A percentile compares a stretch with the other conserved stretches of the same genome.
These are phyloP conservation scores for Centaurea solstitialis DNA, from an alignment of 129 eudicot species.

Conservation along the genomic window DNA sequence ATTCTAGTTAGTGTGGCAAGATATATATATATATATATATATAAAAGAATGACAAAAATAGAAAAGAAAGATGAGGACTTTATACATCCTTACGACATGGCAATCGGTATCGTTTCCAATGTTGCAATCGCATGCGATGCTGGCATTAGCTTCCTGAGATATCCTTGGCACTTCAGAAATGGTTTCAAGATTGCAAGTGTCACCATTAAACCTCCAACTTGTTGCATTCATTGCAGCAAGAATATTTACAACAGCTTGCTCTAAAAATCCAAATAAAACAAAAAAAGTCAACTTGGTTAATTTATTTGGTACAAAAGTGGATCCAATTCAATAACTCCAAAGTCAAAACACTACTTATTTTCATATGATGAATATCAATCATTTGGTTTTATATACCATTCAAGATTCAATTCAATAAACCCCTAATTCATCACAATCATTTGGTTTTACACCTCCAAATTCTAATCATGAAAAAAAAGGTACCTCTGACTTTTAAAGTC, in stretches of 20 bases:
- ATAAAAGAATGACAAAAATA: slow-evolving; percentile 6
- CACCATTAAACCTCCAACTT: slow-evolving; percentile 61
- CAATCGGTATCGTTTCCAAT: slow-evolving; percentile 51
- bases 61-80: slow-evolving; percentile 26
- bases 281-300: not conserved
- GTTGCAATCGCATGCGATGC: slow-evolving; percentile 70
- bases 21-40: not conserved
- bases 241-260: slow-evolving; percentile 58
- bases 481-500: slow-evolving; percentile 7
- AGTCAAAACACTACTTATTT: slow-evolving; percentile 23
- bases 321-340: not conserved
- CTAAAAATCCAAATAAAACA: slow-evolving; percentile 31
- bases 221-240: slow-evolving; percentile 71
- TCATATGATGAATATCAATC: slow-evolving; percentile 14
- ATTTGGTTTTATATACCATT: slow-evolving; percentile 17
- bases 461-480: slow-evolving; percentile 4
- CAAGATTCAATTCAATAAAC: not conserved
- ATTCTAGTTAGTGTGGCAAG: not conserved
- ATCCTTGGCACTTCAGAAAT: slow-evolving; percentile 36
- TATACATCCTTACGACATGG: slow-evolving; percentile 74
- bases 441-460: not conserved
- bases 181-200: slow-evolving; percentile 57
- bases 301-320: not conserved
- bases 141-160: slow-evolving; percentile 48
- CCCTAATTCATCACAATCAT: too few species aligned